phyloP scores from a whole-genome alignment of 768 basidiomycete species.

The Auricularia sp. region DNA sequence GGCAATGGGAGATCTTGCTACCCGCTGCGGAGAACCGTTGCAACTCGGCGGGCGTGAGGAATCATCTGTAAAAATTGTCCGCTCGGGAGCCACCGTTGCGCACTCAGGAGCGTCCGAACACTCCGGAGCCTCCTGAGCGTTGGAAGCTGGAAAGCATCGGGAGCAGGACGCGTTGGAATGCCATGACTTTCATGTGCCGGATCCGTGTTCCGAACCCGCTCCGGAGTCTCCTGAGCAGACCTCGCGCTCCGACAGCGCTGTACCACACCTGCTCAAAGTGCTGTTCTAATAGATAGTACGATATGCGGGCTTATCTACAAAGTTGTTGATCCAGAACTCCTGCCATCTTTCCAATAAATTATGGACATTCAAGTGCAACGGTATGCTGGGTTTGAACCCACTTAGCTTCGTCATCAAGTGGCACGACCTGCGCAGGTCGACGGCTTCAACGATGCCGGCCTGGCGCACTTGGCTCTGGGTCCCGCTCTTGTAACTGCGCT shows the following conservation, averaged over 20 bases:
- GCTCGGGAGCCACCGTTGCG: neutral
- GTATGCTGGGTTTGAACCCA: neutral
- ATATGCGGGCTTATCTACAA: neutral
- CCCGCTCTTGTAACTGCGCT: neutral
- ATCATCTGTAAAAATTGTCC: neutral
- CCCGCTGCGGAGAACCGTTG: conserved; percentile 36
- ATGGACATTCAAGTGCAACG: neutral
- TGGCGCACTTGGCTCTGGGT: conserved; percentile 1
- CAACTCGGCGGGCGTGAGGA: conserved; percentile 45
- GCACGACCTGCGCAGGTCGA: neutral
- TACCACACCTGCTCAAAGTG: neutral
- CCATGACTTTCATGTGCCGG: neutral
- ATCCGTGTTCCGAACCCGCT: neutral
- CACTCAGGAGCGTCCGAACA: neutral
- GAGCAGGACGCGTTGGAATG: neutral
- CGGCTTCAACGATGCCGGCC: neutral
- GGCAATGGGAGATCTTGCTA: conserved; percentile 75
- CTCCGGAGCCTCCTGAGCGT: neutral
- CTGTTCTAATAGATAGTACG: neutral
- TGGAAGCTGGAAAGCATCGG: neutral
- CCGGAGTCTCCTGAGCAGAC: neutral
- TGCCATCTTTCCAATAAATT: neutral
- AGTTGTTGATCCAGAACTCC: neutral
- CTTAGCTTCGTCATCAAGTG: neutral
- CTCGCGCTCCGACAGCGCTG: neutral